Evolutionary conservation across 768 basidiomycete species (phyloP), one percentile per base, ranked within the genome.

Genomic region (Termitomyces sp.): DNA sequence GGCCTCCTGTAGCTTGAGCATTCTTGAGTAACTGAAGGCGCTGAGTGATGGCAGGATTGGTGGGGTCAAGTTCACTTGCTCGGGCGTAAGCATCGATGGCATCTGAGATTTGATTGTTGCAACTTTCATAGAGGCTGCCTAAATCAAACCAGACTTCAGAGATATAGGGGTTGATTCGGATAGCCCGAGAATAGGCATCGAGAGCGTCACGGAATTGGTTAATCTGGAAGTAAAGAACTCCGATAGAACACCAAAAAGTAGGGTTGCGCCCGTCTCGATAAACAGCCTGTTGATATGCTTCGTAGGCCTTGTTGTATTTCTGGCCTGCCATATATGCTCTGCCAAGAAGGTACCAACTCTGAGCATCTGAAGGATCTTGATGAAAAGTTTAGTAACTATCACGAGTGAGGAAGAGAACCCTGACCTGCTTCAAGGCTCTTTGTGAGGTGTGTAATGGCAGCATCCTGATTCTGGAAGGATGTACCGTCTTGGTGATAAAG

Each of bases 201-300:
- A 99, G 85, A 2, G 96, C 96, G 66, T 99, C 97, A 51, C 95
- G 93, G 76, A 92, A 99, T 68, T 99, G 97, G 72, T 98, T 98
- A 77, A 99, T 98, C 68, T 99, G 95, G 80, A 97, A 99, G 70
- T 99, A 99, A 1, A 99, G 81, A 0, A 99, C 97, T 45, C 97
- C 97, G 65, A 99, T 99, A 22, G 93, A 96, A 69, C 96, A 98
- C 97, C 97, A 98, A 72, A 98, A 99, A 0, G 97, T 98, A 0
- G 97, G 97, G 68, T 98, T 99, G 56, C 94, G 91, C 21, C 96
- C 97, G 65, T 99, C 97, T 51, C 96, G 90, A 72, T 98, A 98
- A 17, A 99, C 94, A 19, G 97, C 96, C 70, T 99, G 97, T 65
- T 99, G 97, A 68, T 98, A 98, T 0, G 95, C 95, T 70, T 99